Conservation (phyloP, 2,329 filamentous ascomycete species). For the Xylaria hypoxylon region DNA sequence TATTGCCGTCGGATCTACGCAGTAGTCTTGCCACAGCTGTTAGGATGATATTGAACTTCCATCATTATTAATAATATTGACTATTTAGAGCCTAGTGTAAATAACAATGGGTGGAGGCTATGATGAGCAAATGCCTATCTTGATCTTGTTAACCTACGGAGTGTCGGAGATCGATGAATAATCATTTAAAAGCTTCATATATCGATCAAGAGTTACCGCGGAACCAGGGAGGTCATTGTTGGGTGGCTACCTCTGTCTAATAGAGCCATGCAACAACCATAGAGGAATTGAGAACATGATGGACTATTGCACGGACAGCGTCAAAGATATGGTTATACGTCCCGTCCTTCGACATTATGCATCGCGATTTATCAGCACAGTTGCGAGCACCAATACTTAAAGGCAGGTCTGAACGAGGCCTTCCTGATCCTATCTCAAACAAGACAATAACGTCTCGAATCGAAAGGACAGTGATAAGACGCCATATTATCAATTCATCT, state of each 20-base stretch:
- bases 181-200: conserved; percentile 6
- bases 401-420: background rate
- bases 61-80: background rate
- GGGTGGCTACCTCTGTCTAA: background rate
- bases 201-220: background rate
- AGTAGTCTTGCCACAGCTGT: background rate
- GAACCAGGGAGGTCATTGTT: background rate
- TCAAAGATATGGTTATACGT: background rate
- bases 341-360: background rate
- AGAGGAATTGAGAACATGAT: background rate
- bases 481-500: background rate
- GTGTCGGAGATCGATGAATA: conserved; percentile 25
- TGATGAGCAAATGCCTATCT: background rate
- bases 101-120: background rate
- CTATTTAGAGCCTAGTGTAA: background rate
- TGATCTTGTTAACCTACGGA: background rate
- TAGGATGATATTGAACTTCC: background rate
- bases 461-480: background rate
- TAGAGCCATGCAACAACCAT: background rate
- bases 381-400: conserved; percentile 7
- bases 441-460: background rate
- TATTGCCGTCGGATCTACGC: background rate
- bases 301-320: background rate
- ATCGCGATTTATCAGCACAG: conserved; percentile 9
- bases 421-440: background rate